These are phyloP conservation scores for Fusarium xyrophilum DNA, from an alignment of 2,329 filamentous ascomycete genomes.

Conservation along the genomic window DNA sequence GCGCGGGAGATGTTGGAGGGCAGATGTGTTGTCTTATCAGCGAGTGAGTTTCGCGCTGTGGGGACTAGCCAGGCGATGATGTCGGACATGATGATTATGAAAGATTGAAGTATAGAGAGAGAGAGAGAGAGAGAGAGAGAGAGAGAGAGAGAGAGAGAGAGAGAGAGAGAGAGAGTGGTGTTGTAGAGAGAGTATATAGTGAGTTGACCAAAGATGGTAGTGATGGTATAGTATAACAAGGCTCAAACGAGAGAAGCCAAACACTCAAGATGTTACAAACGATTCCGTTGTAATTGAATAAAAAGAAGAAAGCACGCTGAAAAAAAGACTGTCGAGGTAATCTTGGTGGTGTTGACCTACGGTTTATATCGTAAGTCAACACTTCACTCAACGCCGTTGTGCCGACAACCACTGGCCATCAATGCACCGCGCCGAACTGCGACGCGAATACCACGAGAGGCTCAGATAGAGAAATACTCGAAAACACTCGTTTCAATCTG, in stretches of 20 bases:
- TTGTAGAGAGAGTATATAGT: conserved; percentile 11
- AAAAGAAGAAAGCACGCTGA: conserved; percentile 26
- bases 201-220: conserved; percentile 11
- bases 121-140: too few species aligned
- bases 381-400: conserved; percentile 19
- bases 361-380: conserved; percentile 31
- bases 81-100: conserved; percentile 34
- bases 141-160: too few species aligned
- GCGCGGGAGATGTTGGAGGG: conserved; percentile 44
- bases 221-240: not conserved
- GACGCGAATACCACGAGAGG: conserved; percentile 16
- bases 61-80: conserved; percentile 52
- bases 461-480: not conserved
- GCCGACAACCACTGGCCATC: conserved; percentile 32
- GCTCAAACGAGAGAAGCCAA: conserved; percentile 40
- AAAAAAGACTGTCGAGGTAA: conserved; percentile 17
- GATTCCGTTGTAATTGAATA: not conserved
- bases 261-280: not conserved
- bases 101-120: conserved; percentile 5
- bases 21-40: conserved; percentile 45
- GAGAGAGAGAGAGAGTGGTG: conserved; percentile 6
- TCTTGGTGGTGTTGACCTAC: not conserved
- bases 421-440: conserved; percentile 13
- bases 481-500: conserved; percentile 30
- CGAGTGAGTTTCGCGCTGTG: conserved; percentile 44